A percentile compares a stretch with the other conserved stretches of the same genome.
These are phyloP conservation scores for Phytophthora quininea DNA, from an alignment of 352 stramenopile species.

Conservation along the genomic window DNA sequence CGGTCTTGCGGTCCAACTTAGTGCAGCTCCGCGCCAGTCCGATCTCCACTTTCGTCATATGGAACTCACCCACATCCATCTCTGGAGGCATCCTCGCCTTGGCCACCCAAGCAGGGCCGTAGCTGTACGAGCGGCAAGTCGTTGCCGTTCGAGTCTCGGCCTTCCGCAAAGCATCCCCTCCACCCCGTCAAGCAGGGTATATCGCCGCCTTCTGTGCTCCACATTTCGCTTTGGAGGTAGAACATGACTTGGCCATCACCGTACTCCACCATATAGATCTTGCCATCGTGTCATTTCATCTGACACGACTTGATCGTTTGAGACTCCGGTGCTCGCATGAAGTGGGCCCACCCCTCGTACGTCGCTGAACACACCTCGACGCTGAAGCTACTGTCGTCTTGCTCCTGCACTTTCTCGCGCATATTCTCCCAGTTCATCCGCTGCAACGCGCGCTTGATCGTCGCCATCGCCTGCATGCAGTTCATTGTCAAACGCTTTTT, in stretches of 20 bases:
- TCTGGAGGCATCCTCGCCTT: background rate
- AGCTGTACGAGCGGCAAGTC: background rate
- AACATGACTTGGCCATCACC: conserved; percentile 4
- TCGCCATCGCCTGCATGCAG: background rate
- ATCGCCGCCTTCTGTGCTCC: background rate
- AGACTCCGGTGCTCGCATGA: background rate
- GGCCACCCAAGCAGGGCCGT: background rate
- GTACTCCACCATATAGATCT: conserved; percentile 27
- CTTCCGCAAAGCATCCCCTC: background rate
- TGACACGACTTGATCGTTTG: background rate
- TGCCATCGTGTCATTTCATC: conserved; percentile 6
- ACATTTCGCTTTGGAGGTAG: background rate
- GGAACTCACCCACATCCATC: conserved; percentile 20
- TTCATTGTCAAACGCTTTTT: background rate
- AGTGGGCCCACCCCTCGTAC: background rate
- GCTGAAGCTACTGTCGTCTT: background rate
- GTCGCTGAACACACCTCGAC: background rate
- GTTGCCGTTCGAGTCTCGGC: background rate
- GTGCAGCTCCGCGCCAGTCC: conserved; percentile 22
- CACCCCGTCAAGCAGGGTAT: background rate
- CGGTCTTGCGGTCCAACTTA: conserved; percentile 17
- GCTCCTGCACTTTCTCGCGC: background rate
- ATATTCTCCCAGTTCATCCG: background rate
- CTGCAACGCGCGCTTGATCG: background rate
- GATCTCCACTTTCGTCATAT: conserved; percentile 35